Conservation (phyloP, 164 flowering plant species). For the Liquidambar formosana region DNA sequence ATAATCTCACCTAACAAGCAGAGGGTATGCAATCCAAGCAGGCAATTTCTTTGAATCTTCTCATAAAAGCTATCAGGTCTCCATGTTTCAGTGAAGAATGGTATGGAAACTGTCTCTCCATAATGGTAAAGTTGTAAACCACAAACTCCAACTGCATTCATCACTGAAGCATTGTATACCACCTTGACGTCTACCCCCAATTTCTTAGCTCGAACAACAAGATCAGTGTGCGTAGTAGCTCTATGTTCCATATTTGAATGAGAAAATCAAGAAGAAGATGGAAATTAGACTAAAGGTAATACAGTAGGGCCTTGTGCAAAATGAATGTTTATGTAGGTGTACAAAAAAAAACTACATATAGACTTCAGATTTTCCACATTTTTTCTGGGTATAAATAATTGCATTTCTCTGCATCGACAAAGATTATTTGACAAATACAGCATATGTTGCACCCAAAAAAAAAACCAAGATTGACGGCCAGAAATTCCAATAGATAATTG, state of each 20-base stretch:
- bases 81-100: constrained; percentile 94
- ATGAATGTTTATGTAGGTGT: too few relatives aligned
- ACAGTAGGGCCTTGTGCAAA: neutral
- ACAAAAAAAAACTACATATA: too few relatives aligned
- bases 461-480: too few relatives aligned
- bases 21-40: constrained; percentile 82
- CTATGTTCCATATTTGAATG: constrained; percentile 33
- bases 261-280: neutral
- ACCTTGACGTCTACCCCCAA: constrained; percentile 77
- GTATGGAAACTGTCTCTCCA: constrained; percentile 93
- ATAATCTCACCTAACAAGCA: constrained; percentile 76
- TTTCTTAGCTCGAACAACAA: constrained; percentile 86
- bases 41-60: constrained; percentile 68
- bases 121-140: constrained; percentile 92
- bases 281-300: neutral
- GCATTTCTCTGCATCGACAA: too few relatives aligned
- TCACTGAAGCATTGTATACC: constrained; percentile 90
- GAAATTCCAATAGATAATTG: too few relatives aligned
- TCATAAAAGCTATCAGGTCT: constrained; percentile 93
- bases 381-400: too few relatives aligned
- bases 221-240: constrained; percentile 92
- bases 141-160: constrained; percentile 94
- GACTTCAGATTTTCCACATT: too few relatives aligned
- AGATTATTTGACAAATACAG: too few relatives aligned
- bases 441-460: too few relatives aligned